These are phyloP conservation scores for Triticum timopheevii DNA, from an alignment of 176 grass and related monocot species.

Conservation along the genomic window DNA sequence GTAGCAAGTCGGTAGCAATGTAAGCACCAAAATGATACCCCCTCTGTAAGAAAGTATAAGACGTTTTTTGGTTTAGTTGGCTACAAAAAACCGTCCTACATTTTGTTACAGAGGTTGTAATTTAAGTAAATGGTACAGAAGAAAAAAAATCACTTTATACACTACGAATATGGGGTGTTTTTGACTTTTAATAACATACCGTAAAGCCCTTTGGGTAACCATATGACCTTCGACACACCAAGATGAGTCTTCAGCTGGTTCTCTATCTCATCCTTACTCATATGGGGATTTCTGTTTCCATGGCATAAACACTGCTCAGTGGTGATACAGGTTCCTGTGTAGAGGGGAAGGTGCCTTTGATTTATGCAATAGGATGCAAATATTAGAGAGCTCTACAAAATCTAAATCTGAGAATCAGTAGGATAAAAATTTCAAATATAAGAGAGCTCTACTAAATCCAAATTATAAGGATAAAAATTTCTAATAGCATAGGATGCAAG, in stretches of 20 bases:
- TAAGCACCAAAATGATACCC: background rate
- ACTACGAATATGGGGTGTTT: too few relatives aligned
- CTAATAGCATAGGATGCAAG: too few relatives aligned
- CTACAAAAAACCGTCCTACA: too few relatives aligned
- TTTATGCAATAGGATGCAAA: too few relatives aligned
- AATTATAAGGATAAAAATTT: background rate
- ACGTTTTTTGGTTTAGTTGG: too few relatives aligned
- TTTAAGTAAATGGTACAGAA: too few relatives aligned
- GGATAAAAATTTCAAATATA: background rate
- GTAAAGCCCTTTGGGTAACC: constrained; percentile 55
- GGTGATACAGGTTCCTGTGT: constrained; percentile 64
- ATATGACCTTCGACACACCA: constrained; percentile 63
- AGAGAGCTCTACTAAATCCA: background rate
- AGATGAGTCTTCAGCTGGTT: constrained; percentile 52
- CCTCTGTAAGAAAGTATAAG: background rate
- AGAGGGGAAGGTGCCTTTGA: too few relatives aligned
- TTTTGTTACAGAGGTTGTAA: too few relatives aligned
- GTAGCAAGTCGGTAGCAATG: too few relatives aligned
- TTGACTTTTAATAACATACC: constrained; percentile 25
- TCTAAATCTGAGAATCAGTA: too few relatives aligned
- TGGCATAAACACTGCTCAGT: constrained; percentile 65
- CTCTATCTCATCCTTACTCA: constrained; percentile 63
- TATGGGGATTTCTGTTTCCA: constrained; percentile 57
- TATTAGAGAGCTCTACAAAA: too few relatives aligned
- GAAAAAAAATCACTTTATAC: too few relatives aligned